phyloP scores from a whole-genome alignment of 331 rosid species.

The Rosa hybrid region DNA sequence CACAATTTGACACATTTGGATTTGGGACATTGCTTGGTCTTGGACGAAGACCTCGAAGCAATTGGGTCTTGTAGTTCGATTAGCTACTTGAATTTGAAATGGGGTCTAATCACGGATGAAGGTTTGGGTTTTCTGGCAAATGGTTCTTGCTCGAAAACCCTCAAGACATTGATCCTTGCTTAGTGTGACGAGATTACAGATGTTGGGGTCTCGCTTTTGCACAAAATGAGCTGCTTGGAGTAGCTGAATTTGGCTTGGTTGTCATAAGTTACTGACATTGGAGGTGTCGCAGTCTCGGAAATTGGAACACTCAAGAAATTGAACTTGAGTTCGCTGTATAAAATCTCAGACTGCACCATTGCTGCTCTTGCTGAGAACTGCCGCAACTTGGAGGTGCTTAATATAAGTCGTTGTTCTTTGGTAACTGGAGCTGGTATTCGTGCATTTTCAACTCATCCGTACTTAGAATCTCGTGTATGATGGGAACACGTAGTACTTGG shows the following conservation, averaged over 20 bases:
- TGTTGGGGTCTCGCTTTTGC: conserved; percentile 26
- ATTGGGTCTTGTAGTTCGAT: conserved; percentile 19
- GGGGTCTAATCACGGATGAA: conserved; percentile 22
- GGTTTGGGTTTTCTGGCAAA: conserved; percentile 22
- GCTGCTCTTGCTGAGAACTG: too few relatives aligned
- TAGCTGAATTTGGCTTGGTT: conserved; percentile 29
- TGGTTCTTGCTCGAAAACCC: conserved; percentile 24
- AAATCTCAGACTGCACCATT: too few relatives aligned
- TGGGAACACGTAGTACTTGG: too few relatives aligned
- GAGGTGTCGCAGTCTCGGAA: conserved; percentile 16
- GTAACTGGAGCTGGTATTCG: too few relatives aligned
- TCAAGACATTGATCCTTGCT: conserved; percentile 10
- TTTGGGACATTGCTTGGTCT: conserved; percentile 27
- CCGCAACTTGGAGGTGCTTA: too few relatives aligned
- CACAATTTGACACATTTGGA: conserved; percentile 27
- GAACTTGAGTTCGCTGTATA: too few relatives aligned
- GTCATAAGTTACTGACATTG: conserved; percentile 32
- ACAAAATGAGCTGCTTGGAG: conserved; percentile 24
- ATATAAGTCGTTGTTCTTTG: too few relatives aligned
- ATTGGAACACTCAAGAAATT: too few relatives aligned
- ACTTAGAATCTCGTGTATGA: too few relatives aligned
- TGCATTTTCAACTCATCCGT: too few relatives aligned
- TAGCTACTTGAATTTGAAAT: conserved; percentile 15
- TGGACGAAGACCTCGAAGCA: conserved; percentile 28
- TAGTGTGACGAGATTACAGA: conserved; percentile 29